Percentiles rank a stretch among this genome's conserved stretches.
Evolutionary conservation across 2,329 filamentous ascomycete genomes (phyloP).

Genomic region (Dothistroma septosporum): DNA sequence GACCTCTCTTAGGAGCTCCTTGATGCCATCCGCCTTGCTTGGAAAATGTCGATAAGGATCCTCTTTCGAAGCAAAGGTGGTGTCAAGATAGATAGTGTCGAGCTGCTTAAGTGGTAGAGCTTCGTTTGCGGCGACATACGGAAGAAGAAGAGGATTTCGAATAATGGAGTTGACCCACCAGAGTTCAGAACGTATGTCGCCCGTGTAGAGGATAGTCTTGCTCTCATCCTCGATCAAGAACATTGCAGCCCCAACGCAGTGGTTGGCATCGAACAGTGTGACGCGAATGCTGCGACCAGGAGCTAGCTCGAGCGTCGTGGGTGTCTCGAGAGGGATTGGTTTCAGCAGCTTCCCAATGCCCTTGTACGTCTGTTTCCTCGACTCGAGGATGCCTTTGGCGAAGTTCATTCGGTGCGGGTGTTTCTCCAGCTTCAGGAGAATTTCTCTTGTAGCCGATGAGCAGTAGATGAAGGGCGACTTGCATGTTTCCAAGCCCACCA

Average conservation of each 20-base stretch:
- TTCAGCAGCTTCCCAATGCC: constrained; percentile 71
- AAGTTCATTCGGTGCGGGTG: constrained; percentile 69
- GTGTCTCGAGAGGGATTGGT: constrained; percentile 75
- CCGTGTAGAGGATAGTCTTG: constrained; percentile 79
- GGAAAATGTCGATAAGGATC: constrained; percentile 51
- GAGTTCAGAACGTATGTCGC: constrained; percentile 77
- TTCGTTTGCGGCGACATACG: constrained; percentile 50
- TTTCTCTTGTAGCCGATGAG: constrained; percentile 73
- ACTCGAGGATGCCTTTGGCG: constrained; percentile 70
- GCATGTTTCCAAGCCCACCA: constrained; percentile 72
- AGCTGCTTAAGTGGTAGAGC: constrained; percentile 61
- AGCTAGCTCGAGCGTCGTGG: constrained; percentile 68
- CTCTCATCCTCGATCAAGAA: constrained; percentile 75
- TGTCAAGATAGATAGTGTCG: constrained; percentile 85
- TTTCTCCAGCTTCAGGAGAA: constrained; percentile 58
- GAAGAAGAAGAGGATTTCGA: constrained; percentile 67
- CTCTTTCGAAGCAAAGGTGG: constrained; percentile 62
- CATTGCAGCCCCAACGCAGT: constrained; percentile 87
- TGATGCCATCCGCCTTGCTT: constrained; percentile 69
- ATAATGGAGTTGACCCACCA: constrained; percentile 78
- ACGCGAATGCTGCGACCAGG: constrained; percentile 68
- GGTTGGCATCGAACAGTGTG: constrained; percentile 85
- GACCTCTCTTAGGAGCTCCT: constrained; percentile 68
- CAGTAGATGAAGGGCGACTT: constrained; percentile 85
- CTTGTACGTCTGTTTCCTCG: constrained; percentile 68